Base-by-base conservation (phyloP, 192 early-diverging fungal species). In the Physocladia obscura region DNA sequence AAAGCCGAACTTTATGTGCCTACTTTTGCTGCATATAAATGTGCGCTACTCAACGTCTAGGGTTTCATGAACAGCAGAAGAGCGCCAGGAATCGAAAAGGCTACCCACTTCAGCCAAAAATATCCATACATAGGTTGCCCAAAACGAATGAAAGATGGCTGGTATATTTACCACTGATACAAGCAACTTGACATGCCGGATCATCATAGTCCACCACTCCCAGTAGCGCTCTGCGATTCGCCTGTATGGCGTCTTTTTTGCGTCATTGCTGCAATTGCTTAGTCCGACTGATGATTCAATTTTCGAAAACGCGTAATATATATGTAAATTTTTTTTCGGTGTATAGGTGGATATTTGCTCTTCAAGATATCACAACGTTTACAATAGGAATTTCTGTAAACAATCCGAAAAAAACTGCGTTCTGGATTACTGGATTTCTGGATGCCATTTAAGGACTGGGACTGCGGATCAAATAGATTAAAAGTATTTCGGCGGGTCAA, bases 161-260 rank as follows among this genome's bases (percentile, higher is more conserved):
- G 94, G 94, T 97, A 91, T 68, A 90, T 91, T 59, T 97, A 97
- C 78, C 94, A 95, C 63, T 91, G 90, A 62, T 83, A 88, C 61
- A 95, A 95, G 57, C 94, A 97, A 67, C 92, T 94, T 76, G 83
- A 89, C 74, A 84, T 55, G 76, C 87, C 31, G 65, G 34, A 1
- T 21, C 56, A 8, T 82, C 87, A 17, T 36, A 87, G 26, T 34
- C 75, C 31, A 69, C 75, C 27, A 89, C 85, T 0, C 21, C 77
- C 8, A 57, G 74, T 13, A 87, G 82, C 67, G 86, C 82, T 0
- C 57, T 50, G 2, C 78, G 80, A 60, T 84, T 92, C 0, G 89
- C 85, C 21, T 81, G 71, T 3, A 71, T 92, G 29, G 85, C 82
- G 2, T 70, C 87, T 4, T 71, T 83, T 11, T 96, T 90, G 78